phyloP scores from a whole-genome alignment of 108 stramenopile species.

The Hondaea fermentalgiana region DNA sequence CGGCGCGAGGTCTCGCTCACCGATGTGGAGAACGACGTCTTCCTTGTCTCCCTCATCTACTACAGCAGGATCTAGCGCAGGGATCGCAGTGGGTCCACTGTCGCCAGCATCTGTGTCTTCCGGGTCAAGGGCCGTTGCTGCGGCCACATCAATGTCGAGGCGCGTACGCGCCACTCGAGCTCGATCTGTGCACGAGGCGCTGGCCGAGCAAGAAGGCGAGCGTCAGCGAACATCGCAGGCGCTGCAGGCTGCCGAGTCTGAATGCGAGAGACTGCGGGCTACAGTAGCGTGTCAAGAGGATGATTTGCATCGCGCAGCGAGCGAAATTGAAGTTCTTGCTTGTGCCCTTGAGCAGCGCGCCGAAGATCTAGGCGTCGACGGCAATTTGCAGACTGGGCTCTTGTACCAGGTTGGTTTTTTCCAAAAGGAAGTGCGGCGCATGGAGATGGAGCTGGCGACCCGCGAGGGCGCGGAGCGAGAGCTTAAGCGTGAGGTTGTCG shows the following conservation, averaged over 20 bases:
- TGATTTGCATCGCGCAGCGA: background rate
- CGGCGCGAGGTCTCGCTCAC: too few relatives aligned
- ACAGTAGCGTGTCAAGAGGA: slow-evolving; percentile 7
- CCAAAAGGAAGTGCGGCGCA: background rate
- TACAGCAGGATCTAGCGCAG: background rate
- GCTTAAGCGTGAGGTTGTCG: background rate
- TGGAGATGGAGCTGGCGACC: background rate
- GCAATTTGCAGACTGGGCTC: background rate
- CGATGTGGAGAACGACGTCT: too few relatives aligned
- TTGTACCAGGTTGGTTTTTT: background rate
- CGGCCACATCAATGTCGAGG: background rate
- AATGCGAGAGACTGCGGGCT: background rate
- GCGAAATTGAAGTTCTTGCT: background rate
- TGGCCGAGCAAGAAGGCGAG: background rate
- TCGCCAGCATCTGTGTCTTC: background rate
- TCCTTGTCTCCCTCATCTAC: too few relatives aligned
- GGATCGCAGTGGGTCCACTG: background rate
- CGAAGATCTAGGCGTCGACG: background rate
- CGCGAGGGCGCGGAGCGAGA: background rate
- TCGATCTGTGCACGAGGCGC: background rate
- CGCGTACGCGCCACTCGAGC: background rate
- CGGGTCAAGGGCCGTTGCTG: background rate
- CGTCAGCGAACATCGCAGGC: background rate
- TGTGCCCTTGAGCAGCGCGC: slow-evolving; percentile 12
- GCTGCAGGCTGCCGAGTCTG: background rate